Evolutionary conservation across 768 basidiomycete species (phyloP).

Genomic region (Lactifluus volemus): DNA sequence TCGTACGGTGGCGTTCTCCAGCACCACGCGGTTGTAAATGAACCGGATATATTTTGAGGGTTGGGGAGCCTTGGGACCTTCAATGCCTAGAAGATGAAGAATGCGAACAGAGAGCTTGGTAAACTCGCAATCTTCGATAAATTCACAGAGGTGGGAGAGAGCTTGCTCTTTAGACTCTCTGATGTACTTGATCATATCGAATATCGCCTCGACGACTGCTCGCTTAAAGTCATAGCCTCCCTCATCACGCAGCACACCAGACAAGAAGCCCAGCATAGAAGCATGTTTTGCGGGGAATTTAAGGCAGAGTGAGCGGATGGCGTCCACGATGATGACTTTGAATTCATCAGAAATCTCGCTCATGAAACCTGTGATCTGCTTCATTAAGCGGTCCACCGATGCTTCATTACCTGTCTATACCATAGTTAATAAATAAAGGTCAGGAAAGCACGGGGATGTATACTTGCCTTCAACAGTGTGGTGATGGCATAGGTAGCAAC

Average conservation of each 20-base stretch:
- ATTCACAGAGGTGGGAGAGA: conserved; percentile 95
- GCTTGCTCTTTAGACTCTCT: conserved; percentile 94
- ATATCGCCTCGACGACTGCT: conserved; percentile 97
- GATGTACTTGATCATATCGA: conserved; percentile 99
- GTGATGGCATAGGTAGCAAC: conserved; percentile 99
- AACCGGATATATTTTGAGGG: conserved; percentile 98
- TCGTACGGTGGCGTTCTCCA: conserved; percentile 96
- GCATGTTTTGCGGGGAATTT: conserved; percentile 97
- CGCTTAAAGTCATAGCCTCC: conserved; percentile 99
- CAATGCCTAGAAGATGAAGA: conserved; percentile 87
- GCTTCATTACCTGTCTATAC: conserved; percentile 93
- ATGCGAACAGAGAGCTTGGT: conserved; percentile 98
- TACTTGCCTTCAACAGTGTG: conserved; percentile 81
- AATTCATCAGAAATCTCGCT: conserved; percentile 99
- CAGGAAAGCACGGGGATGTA: not conserved
- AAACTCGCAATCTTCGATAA: conserved; percentile 99
- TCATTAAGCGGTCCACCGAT: conserved; percentile 97
- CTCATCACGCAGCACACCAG: conserved; percentile 93
- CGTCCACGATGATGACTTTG: conserved; percentile 99
- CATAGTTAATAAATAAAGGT: conserved; percentile 14
- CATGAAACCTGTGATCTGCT: conserved; percentile 99
- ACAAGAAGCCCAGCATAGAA: conserved; percentile 95
- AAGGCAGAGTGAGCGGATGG: conserved; percentile 94
- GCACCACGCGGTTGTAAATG: conserved; percentile 98
- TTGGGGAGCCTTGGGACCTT: conserved; percentile 93